Evolutionary conservation across 1,284 basidiomycete genomes (phyloP).

Genomic region (Albatrellus sp.): DNA sequence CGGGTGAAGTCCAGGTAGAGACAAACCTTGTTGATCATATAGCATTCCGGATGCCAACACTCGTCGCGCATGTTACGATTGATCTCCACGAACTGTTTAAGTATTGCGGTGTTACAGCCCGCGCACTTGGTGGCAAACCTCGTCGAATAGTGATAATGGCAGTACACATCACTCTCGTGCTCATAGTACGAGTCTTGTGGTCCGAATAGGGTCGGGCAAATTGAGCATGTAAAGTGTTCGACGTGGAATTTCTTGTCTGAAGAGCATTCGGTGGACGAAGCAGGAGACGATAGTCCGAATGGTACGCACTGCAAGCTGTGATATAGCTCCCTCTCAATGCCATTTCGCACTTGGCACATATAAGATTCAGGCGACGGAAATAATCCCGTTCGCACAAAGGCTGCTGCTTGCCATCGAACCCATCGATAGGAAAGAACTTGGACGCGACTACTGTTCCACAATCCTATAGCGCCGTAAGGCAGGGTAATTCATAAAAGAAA

Average conservation of each 20-base stretch:
- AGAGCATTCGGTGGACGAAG: conserved; percentile 8
- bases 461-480: conserved; percentile 45
- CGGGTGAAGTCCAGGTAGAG: not conserved
- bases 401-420: conserved; percentile 72
- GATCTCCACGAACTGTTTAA: conserved; percentile 99
- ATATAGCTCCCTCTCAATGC: conserved; percentile 97
- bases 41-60: conserved; percentile 99
- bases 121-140: conserved; percentile 98
- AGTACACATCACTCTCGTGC: conserved; percentile 91
- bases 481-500: conserved; percentile 7
- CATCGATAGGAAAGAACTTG: conserved; percentile 98
- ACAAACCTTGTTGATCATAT: conserved; percentile 96
- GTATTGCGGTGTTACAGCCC: conserved; percentile 94
- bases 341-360: conserved; percentile 92
- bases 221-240: conserved; percentile 98
- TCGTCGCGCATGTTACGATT: conserved; percentile 97
- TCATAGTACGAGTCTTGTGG: conserved; percentile 99
- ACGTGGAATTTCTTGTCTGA: conserved; percentile 98
- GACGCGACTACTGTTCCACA: conserved; percentile 93
- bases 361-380: conserved; percentile 90
- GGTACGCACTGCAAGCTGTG: conserved; percentile 90
- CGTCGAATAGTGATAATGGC: conserved; percentile 97
- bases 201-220: conserved; percentile 92
- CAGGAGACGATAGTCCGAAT: conserved; percentile 5
- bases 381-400: conserved; percentile 98